phyloP scores from a whole-genome alignment of 75 land plant genomes.

The Selaginella moellendorffii region DNA sequence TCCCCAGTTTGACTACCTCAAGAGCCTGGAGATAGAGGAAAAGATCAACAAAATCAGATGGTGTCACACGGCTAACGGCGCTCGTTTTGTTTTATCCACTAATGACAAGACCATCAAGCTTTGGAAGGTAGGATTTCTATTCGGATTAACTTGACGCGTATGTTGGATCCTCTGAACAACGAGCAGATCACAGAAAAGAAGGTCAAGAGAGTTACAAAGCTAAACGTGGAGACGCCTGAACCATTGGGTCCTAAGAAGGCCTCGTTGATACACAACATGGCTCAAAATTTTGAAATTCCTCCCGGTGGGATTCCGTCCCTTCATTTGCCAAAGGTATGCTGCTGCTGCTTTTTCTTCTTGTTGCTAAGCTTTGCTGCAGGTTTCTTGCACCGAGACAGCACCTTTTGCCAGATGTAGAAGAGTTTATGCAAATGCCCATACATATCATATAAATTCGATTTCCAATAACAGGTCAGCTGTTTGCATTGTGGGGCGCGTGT shows the following conservation, averaged over 20 bases:
- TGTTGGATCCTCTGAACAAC: neutral
- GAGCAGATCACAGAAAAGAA: conserved; percentile 92
- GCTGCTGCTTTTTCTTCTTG: conserved; percentile 6
- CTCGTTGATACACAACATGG: conserved; percentile 16
- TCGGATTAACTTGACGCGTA: neutral
- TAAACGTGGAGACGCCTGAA: conserved; percentile 39
- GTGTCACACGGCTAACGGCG: conserved; percentile 55
- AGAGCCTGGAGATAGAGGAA: conserved; percentile 75
- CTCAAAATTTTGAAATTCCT: conserved; percentile 49
- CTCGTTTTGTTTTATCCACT: conserved; percentile 61
- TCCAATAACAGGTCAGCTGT: conserved; percentile 64
- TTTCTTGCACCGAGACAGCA: conserved; percentile 52
- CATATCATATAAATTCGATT: conserved; percentile 89
- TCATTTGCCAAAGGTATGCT: conserved; percentile 65
- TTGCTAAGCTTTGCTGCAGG: conserved; percentile 26
- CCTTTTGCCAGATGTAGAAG: conserved; percentile 66
- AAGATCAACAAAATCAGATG: conserved; percentile 77
- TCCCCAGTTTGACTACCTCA: conserved; percentile 81
- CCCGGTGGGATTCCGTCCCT: conserved; percentile 69
- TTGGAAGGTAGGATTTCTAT: conserved; percentile 48
- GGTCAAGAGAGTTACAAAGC: conserved; percentile 49
- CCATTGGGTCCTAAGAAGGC: too few relatives aligned
- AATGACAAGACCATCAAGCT: conserved; percentile 76
- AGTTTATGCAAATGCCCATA: conserved; percentile 87
- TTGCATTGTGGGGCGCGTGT: neutral